Evolutionary conservation across 2,329 filamentous ascomycete genomes (phyloP), one percentile per base, ranked within the genome.

Genomic region (Fusarium brevicatenulatum): DNA sequence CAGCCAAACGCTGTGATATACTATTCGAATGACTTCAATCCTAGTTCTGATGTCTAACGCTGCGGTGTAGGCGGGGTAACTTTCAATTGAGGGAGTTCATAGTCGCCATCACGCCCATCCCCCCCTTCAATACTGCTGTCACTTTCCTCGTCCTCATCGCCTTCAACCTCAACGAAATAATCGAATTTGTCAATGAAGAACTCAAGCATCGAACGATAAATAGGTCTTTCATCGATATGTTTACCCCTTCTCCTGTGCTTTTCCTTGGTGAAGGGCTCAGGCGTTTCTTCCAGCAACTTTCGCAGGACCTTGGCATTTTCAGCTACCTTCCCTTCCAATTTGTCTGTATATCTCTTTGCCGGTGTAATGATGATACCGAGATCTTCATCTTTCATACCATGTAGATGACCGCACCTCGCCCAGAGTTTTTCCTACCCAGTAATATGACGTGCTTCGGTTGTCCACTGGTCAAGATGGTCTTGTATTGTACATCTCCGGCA

Each of bases 401-500:
- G 39, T 7, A 71, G 16, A 2, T 11, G 40, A 13, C 43, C 52
- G n/a, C 61, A 58, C 3, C 5, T 18, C 11, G 61, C 62, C 39
- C 62, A 77, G 30, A 70, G 37, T 9, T 13, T 25, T 7, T 56
- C 15, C 2, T 52, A 25, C 4, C 23, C 32, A 0, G 23, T 53
- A 8, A 56, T 34, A 4, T 23, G 19, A 11, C 66, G 63, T 37
- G 44, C 47, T 16, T 66, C 54, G 7, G 5, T n/a, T 21, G 73
- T 76, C 66, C 64, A 76, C 9, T 13, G 5, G 34, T 62, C 25
- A 11, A 77, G 66, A 6, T 56, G 21, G 1, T 47, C 53, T 34
- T 63, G 60, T 18, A 66, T 36, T 28, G 12, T 61, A 52, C 75
- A 77, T 25, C 6, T 39, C 18, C 75, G 67, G 37, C 75, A 77